Evolutionary conservation across 2,329 filamentous ascomycete species (phyloP).

Genomic region (Exophiala calicioides): DNA sequence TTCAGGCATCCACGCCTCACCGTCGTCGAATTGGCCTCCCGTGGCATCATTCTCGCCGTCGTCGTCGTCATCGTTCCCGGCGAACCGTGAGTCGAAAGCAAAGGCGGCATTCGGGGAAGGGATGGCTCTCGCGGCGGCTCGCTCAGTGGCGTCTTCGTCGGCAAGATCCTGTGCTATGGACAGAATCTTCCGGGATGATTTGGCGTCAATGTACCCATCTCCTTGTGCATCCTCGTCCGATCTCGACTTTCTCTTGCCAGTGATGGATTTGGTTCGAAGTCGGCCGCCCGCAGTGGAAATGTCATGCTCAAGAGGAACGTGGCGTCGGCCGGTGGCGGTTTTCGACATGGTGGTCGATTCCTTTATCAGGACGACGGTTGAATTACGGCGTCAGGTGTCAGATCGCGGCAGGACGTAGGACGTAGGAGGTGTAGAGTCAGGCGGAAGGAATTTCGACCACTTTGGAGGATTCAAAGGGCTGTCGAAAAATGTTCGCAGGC

Average conservation of each 20-base stretch:
- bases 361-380: too few relatives aligned
- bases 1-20: conserved; percentile 65
- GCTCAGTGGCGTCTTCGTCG: conserved; percentile 71
- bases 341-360: conserved; percentile 22
- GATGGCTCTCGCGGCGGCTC: conserved; percentile 36
- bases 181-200: conserved; percentile 83
- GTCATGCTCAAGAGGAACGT: conserved; percentile 91
- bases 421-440: too few relatives aligned
- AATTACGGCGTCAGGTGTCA: not conserved
- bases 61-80: conserved; percentile 51
- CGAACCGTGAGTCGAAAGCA: conserved; percentile 75
- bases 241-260: conserved; percentile 64
- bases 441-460: too few relatives aligned
- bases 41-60: conserved; percentile 43
- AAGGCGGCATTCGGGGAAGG: conserved; percentile 64
- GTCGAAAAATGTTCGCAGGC: conserved; percentile 2
- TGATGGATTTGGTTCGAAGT: conserved; percentile 72
- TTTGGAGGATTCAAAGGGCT: not conserved
- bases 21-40: conserved; percentile 66
- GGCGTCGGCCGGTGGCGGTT: conserved; percentile 55
- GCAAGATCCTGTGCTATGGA: conserved; percentile 84
- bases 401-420: not conserved
- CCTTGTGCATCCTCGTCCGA: conserved; percentile 57
- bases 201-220: conserved; percentile 79
- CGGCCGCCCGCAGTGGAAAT: conserved; percentile 66